Conservation (phyloP, 768 basidiomycete species). For the Cyathus striatus region DNA sequence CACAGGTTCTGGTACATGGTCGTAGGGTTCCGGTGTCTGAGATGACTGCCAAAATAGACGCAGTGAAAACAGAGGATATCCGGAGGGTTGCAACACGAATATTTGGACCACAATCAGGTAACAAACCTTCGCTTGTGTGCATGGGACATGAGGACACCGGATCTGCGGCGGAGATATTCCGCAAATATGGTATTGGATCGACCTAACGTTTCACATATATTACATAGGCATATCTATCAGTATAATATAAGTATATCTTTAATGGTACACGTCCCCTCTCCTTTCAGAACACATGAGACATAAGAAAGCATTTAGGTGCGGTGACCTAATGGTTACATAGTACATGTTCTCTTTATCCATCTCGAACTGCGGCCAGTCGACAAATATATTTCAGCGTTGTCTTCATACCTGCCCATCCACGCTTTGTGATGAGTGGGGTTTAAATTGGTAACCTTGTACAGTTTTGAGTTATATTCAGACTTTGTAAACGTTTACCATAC, state of each 20-base stretch:
- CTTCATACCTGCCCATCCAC: slow-evolving; percentile 59
- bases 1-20: slow-evolving; percentile 77
- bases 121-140: slow-evolving; percentile 73
- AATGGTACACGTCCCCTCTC: not conserved
- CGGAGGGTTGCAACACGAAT: slow-evolving; percentile 72
- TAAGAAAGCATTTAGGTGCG: slow-evolving; percentile 3
- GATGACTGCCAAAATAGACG: slow-evolving; percentile 85
- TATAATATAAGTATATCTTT: not conserved
- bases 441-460: slow-evolving; percentile 72
- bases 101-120: slow-evolving; percentile 59
- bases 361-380: slow-evolving; percentile 60
- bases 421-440: slow-evolving; percentile 60
- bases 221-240: slow-evolving; percentile 2
- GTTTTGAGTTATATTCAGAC: no score
- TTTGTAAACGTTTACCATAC: no score
- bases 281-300: not conserved
- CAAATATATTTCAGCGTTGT: slow-evolving; percentile 65
- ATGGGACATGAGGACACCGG: slow-evolving; percentile 81
- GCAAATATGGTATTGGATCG: slow-evolving; percentile 63
- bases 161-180: slow-evolving; percentile 56
- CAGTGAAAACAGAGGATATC: slow-evolving; percentile 64
- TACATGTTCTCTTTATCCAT: slow-evolving; percentile 46
- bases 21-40: slow-evolving; percentile 84
- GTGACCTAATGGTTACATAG: slow-evolving; percentile 1
- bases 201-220: slow-evolving; percentile 7